Base-by-base conservation (phyloP, 345 rosid genomes). In the Lumnitzera littorea region DNA sequence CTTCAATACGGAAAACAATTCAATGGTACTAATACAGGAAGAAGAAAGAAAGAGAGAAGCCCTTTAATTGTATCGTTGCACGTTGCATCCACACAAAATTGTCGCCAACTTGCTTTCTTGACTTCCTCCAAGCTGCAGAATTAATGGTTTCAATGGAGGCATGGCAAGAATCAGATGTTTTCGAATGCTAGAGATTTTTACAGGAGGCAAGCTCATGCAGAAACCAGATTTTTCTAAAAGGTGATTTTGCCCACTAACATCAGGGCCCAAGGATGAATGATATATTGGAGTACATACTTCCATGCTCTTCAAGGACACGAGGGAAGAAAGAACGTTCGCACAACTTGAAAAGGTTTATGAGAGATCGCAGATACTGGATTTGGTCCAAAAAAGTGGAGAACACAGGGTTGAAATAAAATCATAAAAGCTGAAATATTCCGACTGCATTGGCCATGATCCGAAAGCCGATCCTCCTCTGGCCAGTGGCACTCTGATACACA, bases 181-280 rank as follows among this genome's bases (percentile, higher is more conserved):
- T 51, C 73, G 88, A 53, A 65, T 94, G 47, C 77, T 94, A 7
- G 99, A 90, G 81, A 86, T 94, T 8, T 87, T 94, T 2, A 94
- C 95, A 0, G 96, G 97, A 24, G 88, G 79, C 60, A 84, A 90
- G 5, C 88, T 86, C 7, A 60, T 73, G 13, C 84, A 84, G 0
- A 79, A 82, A 74, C 79, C 70, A 88, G 83, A 72, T 69, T 90
- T 72, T 95, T 82, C 69, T 71, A 88, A 60, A 88, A 96, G 92
- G 99, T 90, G 72, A 85, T 83, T 72, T 90, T 95, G 0, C 95
- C 88, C 16, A 92, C 88, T 4, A 27, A 27, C 29, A 27, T 36
- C 78, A 91, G 58, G 99, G 86, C 60, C 95, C 88, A 73, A 90
- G 99, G 99, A 88, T 91, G 0, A 91, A 88, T 13, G 96, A 90